Evolutionary conservation across 2,329 filamentous ascomycete genomes (phyloP), one percentile per base, ranked within the genome.

Genomic region (Thelonectria olida): DNA sequence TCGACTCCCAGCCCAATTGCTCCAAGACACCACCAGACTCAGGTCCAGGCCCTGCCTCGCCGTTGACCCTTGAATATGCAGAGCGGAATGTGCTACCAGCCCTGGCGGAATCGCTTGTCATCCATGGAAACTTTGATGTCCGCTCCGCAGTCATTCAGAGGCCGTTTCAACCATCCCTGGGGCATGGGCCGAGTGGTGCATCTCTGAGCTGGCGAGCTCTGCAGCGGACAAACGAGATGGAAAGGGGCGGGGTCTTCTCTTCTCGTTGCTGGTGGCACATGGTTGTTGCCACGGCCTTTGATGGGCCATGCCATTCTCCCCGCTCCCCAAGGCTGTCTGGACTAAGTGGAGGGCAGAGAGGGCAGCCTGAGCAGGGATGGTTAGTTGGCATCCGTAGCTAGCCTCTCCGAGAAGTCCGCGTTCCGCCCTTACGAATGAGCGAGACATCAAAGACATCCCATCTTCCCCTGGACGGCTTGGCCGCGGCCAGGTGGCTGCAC

Each of bases 381-480:
- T 31, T 49, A 54, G 56, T n/a, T n/a, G n/a, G n/a, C 45, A 50
- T 38, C 27, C 36, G 17, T 28, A 19, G 7, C 39, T 47, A 39
- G 50, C 19, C 41, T 9, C 38, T 50, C 27, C 44, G 44, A 50
- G 25, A n/a, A 41, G 36, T 50, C 56, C 56, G 50, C 31, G 7
- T 5, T 38, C 31, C 17, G 39, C 42, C 34, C 8, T 20, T 7
- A 31, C 25, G 10, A 20, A 52, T 15, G 31, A 15, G 7, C 28
- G 25, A n/a, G 12, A 34, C 31, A 4, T 15, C 27, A 27, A 25
- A 44, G 39, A 12, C 19, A 27, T 28, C 39, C 28, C n/a, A 17
- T 2, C 8, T 22, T 44, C 52, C 27, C 28, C 20, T 27, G 17
- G 19, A 9, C 19, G 25, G 12, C 50, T 48, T 17, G 39, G n/a